These are phyloP conservation scores for Grosmannia penicillata DNA, from an alignment of 2,329 filamentous ascomycete genomes.

Conservation along the genomic window DNA sequence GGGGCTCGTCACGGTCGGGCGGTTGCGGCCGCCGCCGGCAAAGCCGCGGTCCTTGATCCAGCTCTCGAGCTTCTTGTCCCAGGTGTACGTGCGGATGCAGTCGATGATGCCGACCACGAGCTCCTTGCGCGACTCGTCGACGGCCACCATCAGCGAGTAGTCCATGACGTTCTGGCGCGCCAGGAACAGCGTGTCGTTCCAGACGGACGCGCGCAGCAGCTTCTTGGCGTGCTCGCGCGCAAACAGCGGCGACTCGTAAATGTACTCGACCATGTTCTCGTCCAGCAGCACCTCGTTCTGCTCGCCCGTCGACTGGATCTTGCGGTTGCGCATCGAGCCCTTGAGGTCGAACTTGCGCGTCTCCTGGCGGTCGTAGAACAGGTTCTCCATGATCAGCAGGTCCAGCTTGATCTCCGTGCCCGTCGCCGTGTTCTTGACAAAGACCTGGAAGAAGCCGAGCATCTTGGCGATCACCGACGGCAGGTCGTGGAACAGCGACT, in stretches of 20 bases:
- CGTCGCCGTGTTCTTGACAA: constrained; percentile 87
- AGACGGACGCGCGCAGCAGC: constrained; percentile 77
- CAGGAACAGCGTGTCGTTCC: constrained; percentile 94
- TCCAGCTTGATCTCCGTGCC: constrained; percentile 92
- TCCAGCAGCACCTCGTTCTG: constrained; percentile 92
- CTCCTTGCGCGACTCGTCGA: constrained; percentile 80
- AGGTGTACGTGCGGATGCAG: constrained; percentile 95
- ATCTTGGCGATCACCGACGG: constrained; percentile 98
- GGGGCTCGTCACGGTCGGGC: constrained; percentile 90
- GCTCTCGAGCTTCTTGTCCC: constrained; percentile 98
- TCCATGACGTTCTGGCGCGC: constrained; percentile 97
- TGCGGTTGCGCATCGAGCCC: constrained; percentile 95
- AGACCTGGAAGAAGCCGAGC: constrained; percentile 94
- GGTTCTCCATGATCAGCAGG: constrained; percentile 88
- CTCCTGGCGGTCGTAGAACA: constrained; percentile 89
- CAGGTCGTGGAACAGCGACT: constrained; percentile 86
- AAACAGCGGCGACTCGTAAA: constrained; percentile 93
- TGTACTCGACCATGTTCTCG: constrained; percentile 98
- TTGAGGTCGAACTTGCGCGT: constrained; percentile 92
- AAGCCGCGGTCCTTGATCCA: constrained; percentile 98
- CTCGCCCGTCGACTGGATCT: constrained; percentile 89
- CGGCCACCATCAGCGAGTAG: constrained; percentile 95
- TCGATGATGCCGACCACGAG: constrained; percentile 96
- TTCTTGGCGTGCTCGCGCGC: constrained; percentile 94
- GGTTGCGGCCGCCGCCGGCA: constrained; percentile 58